Percentiles rank a stretch among this genome's conserved stretches.
phyloP scores from a whole-genome alignment of 331 rosid genomes.

The Erythrophleum ivorense region DNA sequence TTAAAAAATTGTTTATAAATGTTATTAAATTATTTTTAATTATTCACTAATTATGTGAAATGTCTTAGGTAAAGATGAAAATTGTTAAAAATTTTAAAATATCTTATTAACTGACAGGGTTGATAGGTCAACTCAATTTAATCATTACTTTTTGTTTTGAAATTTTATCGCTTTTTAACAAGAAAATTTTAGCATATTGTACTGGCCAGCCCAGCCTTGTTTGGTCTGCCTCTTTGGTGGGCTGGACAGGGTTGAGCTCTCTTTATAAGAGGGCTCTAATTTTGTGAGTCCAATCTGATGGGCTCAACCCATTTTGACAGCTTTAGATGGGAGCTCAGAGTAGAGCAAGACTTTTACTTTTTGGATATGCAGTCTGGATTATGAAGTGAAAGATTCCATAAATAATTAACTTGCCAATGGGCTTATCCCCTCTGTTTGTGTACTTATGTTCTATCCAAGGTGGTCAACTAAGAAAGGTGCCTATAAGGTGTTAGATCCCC shows the following conservation, averaged over 20 bases:
- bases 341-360: constrained; percentile 13
- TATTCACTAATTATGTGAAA: neutral
- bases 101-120: neutral
- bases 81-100: neutral
- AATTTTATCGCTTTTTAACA: neutral
- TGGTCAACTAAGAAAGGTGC: neutral
- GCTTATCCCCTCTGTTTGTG: neutral
- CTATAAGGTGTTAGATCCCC: neutral
- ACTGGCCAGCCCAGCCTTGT: neutral
- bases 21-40: neutral
- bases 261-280: neutral
- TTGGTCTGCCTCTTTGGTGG: neutral
- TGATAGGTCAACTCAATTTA: neutral
- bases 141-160: neutral
- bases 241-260: constrained; percentile 1
- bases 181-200: neutral
- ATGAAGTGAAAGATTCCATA: constrained; percentile 3
- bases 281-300: neutral
- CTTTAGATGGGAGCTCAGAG: constrained; percentile 7
- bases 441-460: neutral
- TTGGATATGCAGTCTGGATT: constrained; percentile 22
- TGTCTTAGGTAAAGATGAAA: neutral
- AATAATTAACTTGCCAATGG: neutral
- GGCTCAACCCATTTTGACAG: neutral
- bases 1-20: neutral